Evolutionary conservation across 2,329 filamentous ascomycete species (phyloP), one percentile per base, ranked within the genome.

Genomic region (Apiospora kogelbergensis): DNA sequence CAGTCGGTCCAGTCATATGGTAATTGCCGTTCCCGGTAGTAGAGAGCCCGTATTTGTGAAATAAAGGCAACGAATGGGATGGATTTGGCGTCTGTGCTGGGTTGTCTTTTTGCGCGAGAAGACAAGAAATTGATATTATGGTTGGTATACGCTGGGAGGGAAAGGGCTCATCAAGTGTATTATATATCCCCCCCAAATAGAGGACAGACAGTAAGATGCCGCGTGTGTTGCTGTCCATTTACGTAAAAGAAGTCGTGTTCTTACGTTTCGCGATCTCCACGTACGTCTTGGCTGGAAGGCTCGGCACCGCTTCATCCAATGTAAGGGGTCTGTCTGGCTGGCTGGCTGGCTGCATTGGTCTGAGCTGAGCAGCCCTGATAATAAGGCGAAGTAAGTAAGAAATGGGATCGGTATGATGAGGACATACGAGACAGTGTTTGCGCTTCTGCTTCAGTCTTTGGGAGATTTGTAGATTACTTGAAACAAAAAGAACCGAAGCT

Each of bases 241-340:
- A 60, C 53, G 53, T 60, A 60, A 60, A 60, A 37, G 30, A 60
- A 37, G 53, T 60, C 30, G 53, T 60, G 53, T 60, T 60, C n/a
- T 60, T 60, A 60, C 30, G 53, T 60, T 60, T 60, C 30, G 53
- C n/a, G 30, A 60, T 60, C 53, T 37, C 53, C 53, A 60, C 53
- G 53, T 20, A 37, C 53, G 53, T 33, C 53, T 60, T 60, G 53
- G 53, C 53, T 37, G 53, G 20, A 20, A 24, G 48, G 48, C 53
- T 60, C 53, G 30, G 53, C 53, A 60, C 26, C 15, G 46, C 24
- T 10, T 4, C n/a, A 20, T 60, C 3, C 3, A 37, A 37, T 60
- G 26, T 60, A n/a, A n/a, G 7, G 17, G 30, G 6, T n/a, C 9
- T 33, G 26, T 6, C 17, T 30, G 7, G 13, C 26, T 57, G 15